These are phyloP conservation scores for Xerocomellus amylosporus DNA, from an alignment of 768 basidiomycete genomes.

Conservation along the genomic window DNA sequence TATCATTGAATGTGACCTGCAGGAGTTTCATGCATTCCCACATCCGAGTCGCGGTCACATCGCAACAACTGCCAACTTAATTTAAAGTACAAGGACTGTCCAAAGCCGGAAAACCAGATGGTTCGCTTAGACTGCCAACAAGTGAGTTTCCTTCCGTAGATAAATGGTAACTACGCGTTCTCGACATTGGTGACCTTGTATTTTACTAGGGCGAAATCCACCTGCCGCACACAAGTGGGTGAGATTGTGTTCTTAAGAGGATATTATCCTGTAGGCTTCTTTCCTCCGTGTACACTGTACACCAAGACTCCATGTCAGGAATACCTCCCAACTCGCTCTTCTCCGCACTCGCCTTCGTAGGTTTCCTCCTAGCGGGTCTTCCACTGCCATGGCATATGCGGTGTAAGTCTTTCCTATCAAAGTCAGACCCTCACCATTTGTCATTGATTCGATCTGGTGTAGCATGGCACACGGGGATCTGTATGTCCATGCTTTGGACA, in stretches of 20 bases:
- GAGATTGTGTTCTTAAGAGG: background rate
- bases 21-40: too few species aligned
- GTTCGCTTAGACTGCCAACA: too few species aligned
- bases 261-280: background rate
- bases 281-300: background rate
- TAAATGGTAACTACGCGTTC: too few species aligned
- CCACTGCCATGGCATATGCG: conserved; percentile 56
- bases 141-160: too few species aligned
- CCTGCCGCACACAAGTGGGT: too few species aligned
- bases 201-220: too few species aligned
- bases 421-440: background rate
- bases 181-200: too few species aligned
- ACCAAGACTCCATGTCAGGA: background rate
- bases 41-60: too few species aligned
- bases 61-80: too few species aligned
- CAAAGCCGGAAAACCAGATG: too few species aligned
- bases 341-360: conserved; percentile 32
- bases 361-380: conserved; percentile 38
- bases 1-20: too few species aligned
- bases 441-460: background rate
- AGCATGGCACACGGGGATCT: conserved; percentile 35
- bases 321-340: conserved; percentile 6
- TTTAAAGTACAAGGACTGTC: too few species aligned
- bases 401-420: background rate
- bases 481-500: conserved; percentile 36